Evolutionary conservation across 1,139 yeast species (phyloP), one percentile per base, ranked within the genome.

Genomic region (Groenewaldozyma auringiensis): DNA sequence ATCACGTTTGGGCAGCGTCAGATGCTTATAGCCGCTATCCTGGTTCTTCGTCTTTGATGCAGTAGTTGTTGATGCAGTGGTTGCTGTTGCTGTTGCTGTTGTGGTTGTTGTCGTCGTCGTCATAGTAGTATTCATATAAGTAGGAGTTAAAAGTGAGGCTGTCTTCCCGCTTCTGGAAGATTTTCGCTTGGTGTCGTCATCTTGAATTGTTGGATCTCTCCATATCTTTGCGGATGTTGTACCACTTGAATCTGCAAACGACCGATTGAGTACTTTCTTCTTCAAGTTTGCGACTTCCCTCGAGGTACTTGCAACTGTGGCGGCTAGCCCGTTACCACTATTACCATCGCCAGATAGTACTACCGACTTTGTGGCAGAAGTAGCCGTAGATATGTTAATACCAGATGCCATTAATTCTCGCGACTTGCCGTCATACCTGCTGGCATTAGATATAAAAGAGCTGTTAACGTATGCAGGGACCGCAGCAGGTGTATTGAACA

Each of bases 331-430:
- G 60, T 82, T 83, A 3, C 82, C 83, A 40, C 72, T 64, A 49
- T 67, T 72, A 42, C 67, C 51, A 21, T 55, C 57, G n/a, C 59
- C 62, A 14, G 61, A 54, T 21, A 57, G 53, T 13, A 61, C 57
- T 41, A 61, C 57, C 1, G 72, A 64, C 21, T 57, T 50, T 13
- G 57, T 55, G 6, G 67, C 64, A 44, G 78, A 68, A 2, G 72
- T 67, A 47, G 61, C 62, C 2, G 81, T 78, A 2, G 84, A 81
- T 35, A 82, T 82, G 53, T 79, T 78, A 53, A 79, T 81, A 1
- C 95, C 95, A 2, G 94, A 83, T 2, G 95, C 95, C 29, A 81
- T 81, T 38, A 83, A 81, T 53, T 84, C 94, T 50, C 68, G 74
- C 52, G 72, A 71, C 48, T 73, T 70, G 25, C 46, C 42, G 35